A percentile compares a stretch with the other conserved stretches of the same genome.
phyloP scores from a whole-genome alignment of 257 asterid species.

The Gentiana macrophylla region DNA sequence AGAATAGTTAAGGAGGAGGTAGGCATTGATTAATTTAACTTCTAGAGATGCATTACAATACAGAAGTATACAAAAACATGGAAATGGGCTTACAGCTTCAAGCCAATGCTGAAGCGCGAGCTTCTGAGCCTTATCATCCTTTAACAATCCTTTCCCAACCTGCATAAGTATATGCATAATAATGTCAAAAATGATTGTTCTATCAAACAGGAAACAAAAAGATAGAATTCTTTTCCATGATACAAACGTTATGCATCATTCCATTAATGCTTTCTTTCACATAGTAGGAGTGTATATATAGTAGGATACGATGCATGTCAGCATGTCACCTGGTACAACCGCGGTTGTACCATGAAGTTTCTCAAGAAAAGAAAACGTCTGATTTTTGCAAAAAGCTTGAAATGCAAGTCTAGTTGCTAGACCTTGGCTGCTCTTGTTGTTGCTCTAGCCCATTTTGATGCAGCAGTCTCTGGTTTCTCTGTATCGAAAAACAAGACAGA shows the following conservation, averaged over 20 bases:
- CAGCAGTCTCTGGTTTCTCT: slow-evolving; percentile 11
- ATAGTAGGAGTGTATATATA: no score
- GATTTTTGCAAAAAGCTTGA: neutral
- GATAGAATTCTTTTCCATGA: no score
- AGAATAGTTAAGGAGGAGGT: slow-evolving; percentile 12
- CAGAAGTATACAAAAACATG: neutral
- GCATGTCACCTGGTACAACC: no score
- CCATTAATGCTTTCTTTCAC: no score
- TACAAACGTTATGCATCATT: no score
- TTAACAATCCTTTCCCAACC: slow-evolving; percentile 95
- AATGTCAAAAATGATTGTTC: slow-evolving; percentile 2
- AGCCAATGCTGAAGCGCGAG: slow-evolving; percentile 93
- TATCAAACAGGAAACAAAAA: neutral
- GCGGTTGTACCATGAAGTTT: neutral
- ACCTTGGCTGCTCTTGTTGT: slow-evolving; percentile 90
- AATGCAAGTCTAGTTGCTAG: neutral
- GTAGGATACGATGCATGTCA: no score
- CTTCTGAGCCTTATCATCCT: slow-evolving; percentile 90
- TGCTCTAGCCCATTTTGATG: slow-evolving; percentile 93
- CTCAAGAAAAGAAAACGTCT: neutral
- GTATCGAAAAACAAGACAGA: slow-evolving; percentile 7
- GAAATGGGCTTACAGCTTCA: slow-evolving; percentile 68
- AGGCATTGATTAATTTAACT: neutral
- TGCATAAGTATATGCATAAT: slow-evolving; percentile 15
- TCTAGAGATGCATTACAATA: no score